A percentile compares a stretch with the other conserved stretches of the same genome.
Conservation (phyloP, 2,329 filamentous ascomycete genomes). For the Colletotrichum sp. region DNA sequence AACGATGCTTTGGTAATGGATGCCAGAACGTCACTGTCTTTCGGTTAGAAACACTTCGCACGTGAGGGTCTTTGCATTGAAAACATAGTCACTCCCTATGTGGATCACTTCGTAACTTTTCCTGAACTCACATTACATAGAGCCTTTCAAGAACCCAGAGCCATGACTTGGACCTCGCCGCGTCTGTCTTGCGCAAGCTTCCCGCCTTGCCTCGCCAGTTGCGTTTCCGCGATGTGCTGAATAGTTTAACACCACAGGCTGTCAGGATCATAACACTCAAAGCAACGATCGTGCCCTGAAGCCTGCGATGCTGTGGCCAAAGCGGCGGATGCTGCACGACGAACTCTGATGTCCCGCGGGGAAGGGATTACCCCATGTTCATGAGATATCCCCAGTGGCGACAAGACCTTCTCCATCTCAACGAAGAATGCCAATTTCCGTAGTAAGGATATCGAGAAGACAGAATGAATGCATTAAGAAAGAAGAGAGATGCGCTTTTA, state of each 20-base stretch:
- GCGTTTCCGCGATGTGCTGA: background rate
- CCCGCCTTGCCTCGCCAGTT: background rate
- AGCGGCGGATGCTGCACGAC: background rate
- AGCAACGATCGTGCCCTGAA: background rate
- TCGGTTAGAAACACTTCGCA: background rate
- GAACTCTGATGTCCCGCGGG: background rate
- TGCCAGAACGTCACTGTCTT: background rate
- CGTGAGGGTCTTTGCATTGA: background rate
- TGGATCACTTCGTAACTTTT: too few species aligned
- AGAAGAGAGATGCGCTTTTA: background rate
- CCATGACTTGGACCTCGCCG: background rate
- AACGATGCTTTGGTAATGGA: background rate
- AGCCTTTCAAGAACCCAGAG: background rate
- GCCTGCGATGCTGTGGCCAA: background rate
- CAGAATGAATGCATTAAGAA: accelerated
- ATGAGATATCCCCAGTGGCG: background rate
- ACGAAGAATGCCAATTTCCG: accelerated
- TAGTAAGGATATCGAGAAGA: background rate
- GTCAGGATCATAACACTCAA: background rate
- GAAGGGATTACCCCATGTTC: background rate
- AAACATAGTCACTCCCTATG: background rate
- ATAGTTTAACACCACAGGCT: background rate
- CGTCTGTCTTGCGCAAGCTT: background rate
- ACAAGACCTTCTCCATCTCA: background rate
- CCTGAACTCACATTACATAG: background rate